Evolutionary conservation across 352 stramenopile species (phyloP).

Genomic region (Thalassiosira livingstoniorum): DNA sequence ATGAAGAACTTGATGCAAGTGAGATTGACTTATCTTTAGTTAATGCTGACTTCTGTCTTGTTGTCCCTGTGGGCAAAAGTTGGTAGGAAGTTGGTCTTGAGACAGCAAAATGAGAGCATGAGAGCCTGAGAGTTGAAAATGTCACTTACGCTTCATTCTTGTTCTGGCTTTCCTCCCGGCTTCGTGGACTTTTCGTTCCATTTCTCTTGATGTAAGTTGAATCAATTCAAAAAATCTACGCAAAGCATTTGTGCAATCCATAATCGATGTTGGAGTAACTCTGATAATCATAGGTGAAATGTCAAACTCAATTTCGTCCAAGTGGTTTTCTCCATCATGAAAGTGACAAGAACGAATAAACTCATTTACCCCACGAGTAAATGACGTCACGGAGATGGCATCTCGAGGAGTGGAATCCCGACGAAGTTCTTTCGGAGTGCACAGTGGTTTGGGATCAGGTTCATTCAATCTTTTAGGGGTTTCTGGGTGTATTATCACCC

Average conservation of each 20-base stretch:
- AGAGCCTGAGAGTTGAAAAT: no score
- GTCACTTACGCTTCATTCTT: conserved; percentile 50
- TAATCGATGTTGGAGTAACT: conserved; percentile 80
- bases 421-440: conserved; percentile 45
- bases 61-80: no score
- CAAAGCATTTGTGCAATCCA: conserved; percentile 73
- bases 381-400: background rate
- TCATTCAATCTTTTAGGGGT: conserved; percentile 37
- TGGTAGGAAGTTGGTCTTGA: no score
- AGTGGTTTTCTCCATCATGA: conserved; percentile 72
- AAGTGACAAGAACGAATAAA: conserved; percentile 59
- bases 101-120: no score
- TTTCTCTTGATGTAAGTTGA: conserved; percentile 77
- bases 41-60: no score
- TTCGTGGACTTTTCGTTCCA: conserved; percentile 83
- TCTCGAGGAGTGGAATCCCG: background rate
- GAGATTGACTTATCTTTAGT: no score
- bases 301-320: conserved; percentile 83
- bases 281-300: conserved; percentile 70
- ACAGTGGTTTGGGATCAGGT: conserved; percentile 27
- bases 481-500: conserved; percentile 7
- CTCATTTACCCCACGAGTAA: background rate
- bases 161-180: conserved; percentile 71
- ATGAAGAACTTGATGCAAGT: no score
- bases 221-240: conserved; percentile 70